phyloP scores from a whole-genome alignment of 768 basidiomycete species.

The Filobasidium floriforme region DNA sequence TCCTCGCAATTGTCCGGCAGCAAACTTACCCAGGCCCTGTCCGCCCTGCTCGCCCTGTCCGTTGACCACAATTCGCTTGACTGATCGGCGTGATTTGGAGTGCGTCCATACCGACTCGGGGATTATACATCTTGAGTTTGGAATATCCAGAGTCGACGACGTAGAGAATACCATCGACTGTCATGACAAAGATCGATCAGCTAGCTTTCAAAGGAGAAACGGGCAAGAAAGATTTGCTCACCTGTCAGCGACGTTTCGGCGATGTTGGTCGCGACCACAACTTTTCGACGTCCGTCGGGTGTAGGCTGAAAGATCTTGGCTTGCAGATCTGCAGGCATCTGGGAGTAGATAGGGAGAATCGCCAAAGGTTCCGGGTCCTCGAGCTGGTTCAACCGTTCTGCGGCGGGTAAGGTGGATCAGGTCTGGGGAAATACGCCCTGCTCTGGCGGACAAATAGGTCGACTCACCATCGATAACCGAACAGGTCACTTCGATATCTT shows the following conservation, averaged over 20 bases:
- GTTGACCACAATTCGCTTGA: slow-evolving; percentile 94
- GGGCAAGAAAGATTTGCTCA: slow-evolving; percentile 33
- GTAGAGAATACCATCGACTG: slow-evolving; percentile 94
- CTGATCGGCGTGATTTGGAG: slow-evolving; percentile 98
- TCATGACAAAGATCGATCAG: slow-evolving; percentile 19
- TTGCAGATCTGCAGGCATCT: slow-evolving; percentile 98
- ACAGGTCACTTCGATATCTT: slow-evolving; percentile 96
- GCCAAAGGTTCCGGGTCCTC: slow-evolving; percentile 80
- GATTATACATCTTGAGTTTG: slow-evolving; percentile 97
- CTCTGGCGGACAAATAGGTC: background rate
- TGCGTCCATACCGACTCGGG: slow-evolving; percentile 98
- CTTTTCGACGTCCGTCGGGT: slow-evolving; percentile 84
- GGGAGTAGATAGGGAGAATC: slow-evolving; percentile 96
- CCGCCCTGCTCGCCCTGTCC: slow-evolving; percentile 90
- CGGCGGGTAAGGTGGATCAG: slow-evolving; percentile 10
- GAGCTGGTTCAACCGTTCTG: slow-evolving; percentile 86
- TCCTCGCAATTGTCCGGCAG: background rate
- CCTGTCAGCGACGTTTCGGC: slow-evolving; percentile 96
- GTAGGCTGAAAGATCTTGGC: slow-evolving; percentile 97
- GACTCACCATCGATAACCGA: slow-evolving; percentile 76
- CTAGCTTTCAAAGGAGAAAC: background rate
- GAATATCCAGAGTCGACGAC: slow-evolving; percentile 96
- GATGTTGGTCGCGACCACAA: slow-evolving; percentile 97
- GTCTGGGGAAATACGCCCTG: background rate
- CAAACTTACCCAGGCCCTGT: slow-evolving; percentile 80